phyloP scores from a whole-genome alignment of 768 basidiomycete genomes.

The Phanerochaete carnosa region DNA sequence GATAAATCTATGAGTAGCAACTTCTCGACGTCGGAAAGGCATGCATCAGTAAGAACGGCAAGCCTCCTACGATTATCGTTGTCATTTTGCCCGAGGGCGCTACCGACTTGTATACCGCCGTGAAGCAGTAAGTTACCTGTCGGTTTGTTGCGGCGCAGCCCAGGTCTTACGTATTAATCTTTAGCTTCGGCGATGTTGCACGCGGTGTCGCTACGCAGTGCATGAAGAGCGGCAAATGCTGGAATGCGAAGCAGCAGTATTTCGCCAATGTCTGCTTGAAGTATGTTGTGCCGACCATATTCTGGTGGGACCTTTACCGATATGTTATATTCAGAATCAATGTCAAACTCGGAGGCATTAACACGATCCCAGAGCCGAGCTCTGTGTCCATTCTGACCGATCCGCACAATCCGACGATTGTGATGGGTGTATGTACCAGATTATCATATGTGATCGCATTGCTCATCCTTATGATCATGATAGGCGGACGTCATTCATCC shows the following conservation, averaged over 20 bases:
- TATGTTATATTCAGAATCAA: constrained; percentile 52
- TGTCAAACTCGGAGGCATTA: constrained; percentile 83
- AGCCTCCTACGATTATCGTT: constrained; percentile 56
- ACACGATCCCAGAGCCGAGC: constrained; percentile 67
- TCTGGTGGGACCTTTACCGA: neutral
- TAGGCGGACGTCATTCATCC: constrained; percentile 83
- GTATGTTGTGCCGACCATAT: constrained; percentile 35
- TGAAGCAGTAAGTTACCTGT: constrained; percentile 62
- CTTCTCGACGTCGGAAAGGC: constrained; percentile 49
- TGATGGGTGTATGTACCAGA: constrained; percentile 56
- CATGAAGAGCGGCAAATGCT: constrained; percentile 64
- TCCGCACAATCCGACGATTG: constrained; percentile 69
- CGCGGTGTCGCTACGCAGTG: constrained; percentile 77
- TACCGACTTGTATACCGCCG: constrained; percentile 70
- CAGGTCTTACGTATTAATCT: neutral
- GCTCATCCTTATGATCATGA: neutral
- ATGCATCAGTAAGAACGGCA: constrained; percentile 36
- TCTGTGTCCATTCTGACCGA: constrained; percentile 67
- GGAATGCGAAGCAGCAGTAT: constrained; percentile 68
- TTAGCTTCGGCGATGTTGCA: constrained; percentile 72
- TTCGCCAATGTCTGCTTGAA: constrained; percentile 80
- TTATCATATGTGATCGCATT: neutral
- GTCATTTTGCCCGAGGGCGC: constrained; percentile 71
- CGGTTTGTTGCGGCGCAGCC: neutral
- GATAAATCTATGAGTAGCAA: constrained; percentile 29